Evolutionary conservation across 2,329 filamentous ascomycete genomes (phyloP), one percentile per base, ranked within the genome.

Genomic region (Fusarium secorum): DNA sequence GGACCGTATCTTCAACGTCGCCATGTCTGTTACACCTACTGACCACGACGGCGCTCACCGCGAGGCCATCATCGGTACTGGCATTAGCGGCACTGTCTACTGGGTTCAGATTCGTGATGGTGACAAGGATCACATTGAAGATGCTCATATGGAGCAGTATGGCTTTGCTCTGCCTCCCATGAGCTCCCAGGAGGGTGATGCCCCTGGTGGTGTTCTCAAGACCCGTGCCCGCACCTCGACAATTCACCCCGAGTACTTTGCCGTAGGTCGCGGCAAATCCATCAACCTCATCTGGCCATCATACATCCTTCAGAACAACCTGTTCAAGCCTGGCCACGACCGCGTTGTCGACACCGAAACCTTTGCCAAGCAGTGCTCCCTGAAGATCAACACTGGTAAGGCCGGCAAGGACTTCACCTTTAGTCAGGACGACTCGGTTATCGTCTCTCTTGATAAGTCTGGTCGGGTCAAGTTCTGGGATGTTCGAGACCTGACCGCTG

Each of bases 401-500:
- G 95, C 96, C 72, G 96, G 95, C 70, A 99, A 99, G 81, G 96
- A 99, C 80, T 99, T 99, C 79, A 92, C 91, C 49, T 99, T 99
- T 83, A 98, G 95, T 81, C 95, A 97, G 80, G 96, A 99, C 80
- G 96, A 99, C 80, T 93, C 92, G 4, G 91, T 95, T 42, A 94
- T 99, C 74, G 95, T 97, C 49, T 98, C 95, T 52, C 89, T 99
- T 56, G 97, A 99, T 81, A 99, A 99, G 84, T 95, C 94, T 65
- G 97, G 96, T 51, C 91, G 94, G 68, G 91, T 98, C 83, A 96
- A 97, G 82, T 98, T 99, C 85, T 99, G 96, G 97, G 96, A 99
- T 80, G 93, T 98, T 72, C 93, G 93, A 65, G 89, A 93, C 66
- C 86, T 98, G 60, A 91, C 86, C 4, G 84, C 86, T 22, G 81